Evolutionary conservation across 1,284 basidiomycete species (phyloP), one percentile per base, ranked within the genome.

Genomic region (Puccinia novopanici): DNA sequence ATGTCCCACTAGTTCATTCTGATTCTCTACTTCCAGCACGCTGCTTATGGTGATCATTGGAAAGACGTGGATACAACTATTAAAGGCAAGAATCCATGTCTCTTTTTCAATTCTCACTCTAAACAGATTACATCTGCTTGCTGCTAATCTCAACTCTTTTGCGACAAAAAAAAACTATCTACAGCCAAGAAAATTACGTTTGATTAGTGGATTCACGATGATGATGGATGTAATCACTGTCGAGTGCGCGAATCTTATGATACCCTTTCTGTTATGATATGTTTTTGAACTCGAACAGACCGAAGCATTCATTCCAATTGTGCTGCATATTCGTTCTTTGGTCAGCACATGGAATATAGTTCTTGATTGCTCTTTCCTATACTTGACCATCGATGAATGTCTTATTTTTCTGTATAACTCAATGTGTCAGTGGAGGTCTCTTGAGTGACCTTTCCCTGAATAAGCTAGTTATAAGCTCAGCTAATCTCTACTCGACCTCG

Each of bases 51-150:
- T 37, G 85, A 86, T 71, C 86, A 86, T 81, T 86, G 84, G 82
- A 85, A 85, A 80, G 86, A 86, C 82, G 82, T 86, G 40, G 77
- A 80, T 15, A 89, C 90, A 61, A 91, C 91, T 19, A 91, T 91
- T 52, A 91, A 90, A 19, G 91, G 77, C 73, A 63, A 61, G 50
- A 5, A 10, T 24, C n/a, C 45, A 27, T 67, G n/a, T 34, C 8
- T 50, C 5, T 27, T 68, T 50, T 34, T 50, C 1, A 55, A 42
- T 19, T 3, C 13, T n/a, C 24, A 27, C n/a, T 15, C 30, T 61
- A 30, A 75, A 6, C n/a, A 59, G 10, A 4, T 63, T 45, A 48
- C 63, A 45, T 59, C 27, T 40, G 10, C 22, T 8, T 48, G 70
- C 50, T 19, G 45, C 19, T 30, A 27, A 37, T 37, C 22, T 34